Evolutionary conservation across 768 basidiomycete species (phyloP).

Genomic region (Lactifluus pinguis): DNA sequence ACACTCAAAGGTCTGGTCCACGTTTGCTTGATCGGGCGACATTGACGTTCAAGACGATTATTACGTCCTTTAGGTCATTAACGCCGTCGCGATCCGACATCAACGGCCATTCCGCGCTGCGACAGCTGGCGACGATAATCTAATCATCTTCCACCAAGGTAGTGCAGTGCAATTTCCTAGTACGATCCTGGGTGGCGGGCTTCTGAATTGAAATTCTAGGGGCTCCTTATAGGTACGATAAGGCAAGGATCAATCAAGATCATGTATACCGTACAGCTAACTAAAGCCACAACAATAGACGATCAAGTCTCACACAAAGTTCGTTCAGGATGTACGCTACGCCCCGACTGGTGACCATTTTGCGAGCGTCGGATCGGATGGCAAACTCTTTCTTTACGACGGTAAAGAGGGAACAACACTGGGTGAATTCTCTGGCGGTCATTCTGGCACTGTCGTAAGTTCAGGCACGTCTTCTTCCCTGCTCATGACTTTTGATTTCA

Average conservation of each 20-base stretch:
- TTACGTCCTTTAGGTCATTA: slow-evolving; percentile 49
- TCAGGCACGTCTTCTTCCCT: background rate
- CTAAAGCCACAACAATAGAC: slow-evolving; percentile 34
- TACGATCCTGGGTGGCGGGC: background rate
- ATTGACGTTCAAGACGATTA: background rate
- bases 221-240: slow-evolving; percentile 84
- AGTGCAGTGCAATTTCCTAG: slow-evolving; percentile 18
- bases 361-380: slow-evolving; percentile 83
- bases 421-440: slow-evolving; percentile 59
- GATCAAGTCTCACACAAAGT: slow-evolving; percentile 83
- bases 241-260: slow-evolving; percentile 32
- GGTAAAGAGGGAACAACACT: slow-evolving; percentile 80
- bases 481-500: background rate
- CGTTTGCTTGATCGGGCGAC: slow-evolving; percentile 1
- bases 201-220: slow-evolving; percentile 31
- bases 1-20: slow-evolving; percentile 74
- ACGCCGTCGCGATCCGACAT: slow-evolving; percentile 79
- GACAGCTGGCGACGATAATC: slow-evolving; percentile 78
- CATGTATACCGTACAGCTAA: background rate
- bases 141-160: slow-evolving; percentile 80
- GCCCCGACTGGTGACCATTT: slow-evolving; percentile 76
- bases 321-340: slow-evolving; percentile 85
- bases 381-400: slow-evolving; percentile 81
- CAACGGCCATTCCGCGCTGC: slow-evolving; percentile 88
- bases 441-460: slow-evolving; percentile 71